Conservation (phyloP, 768 basidiomycete genomes). For the Termitomyces sp. region DNA sequence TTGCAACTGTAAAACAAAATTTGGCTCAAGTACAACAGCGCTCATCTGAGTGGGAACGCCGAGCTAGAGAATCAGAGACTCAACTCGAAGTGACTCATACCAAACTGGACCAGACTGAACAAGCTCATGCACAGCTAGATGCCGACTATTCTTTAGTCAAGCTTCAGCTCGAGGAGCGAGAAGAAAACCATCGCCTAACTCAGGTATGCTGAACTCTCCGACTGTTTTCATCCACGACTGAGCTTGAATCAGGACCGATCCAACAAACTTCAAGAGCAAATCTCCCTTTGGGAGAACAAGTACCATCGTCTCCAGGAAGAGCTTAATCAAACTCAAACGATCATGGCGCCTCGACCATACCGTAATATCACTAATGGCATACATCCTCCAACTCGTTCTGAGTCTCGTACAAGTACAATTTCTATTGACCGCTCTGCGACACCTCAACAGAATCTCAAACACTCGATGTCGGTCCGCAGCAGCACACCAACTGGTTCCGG, state of each 20-base stretch:
- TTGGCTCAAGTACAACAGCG: conserved; percentile 73
- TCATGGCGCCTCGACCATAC: conserved; percentile 25
- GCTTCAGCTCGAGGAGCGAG: conserved; percentile 71
- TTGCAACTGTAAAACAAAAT: conserved; percentile 52
- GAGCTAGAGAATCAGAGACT: conserved; percentile 63
- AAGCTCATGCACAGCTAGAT: conserved; percentile 58
- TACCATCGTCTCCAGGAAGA: conserved; percentile 53
- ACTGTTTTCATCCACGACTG: conserved; percentile 1
- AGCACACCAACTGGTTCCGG: conserved; percentile 38
- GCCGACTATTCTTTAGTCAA: conserved; percentile 63
- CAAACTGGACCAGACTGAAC: conserved; percentile 63
- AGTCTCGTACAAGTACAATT: conserved; percentile 66
- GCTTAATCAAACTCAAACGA: conserved; percentile 41
- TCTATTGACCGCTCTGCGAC: conserved; percentile 47
- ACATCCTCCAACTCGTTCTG: conserved; percentile 54
- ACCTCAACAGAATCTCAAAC: conserved; percentile 35
- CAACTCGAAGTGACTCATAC: conserved; percentile 55
- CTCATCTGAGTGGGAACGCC: conserved; percentile 76
- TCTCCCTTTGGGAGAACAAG: conserved; percentile 55
- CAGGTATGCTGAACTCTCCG: conserved; percentile 39
- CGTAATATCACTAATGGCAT: conserved; percentile 36
- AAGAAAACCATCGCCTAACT: conserved; percentile 60
- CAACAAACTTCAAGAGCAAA: conserved; percentile 60
- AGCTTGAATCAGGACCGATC: conserved; percentile 55
- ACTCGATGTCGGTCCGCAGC: conserved; percentile 31